Conservation (phyloP, 208 protist genomes). For the Vickermania ingenoplastis region DNA sequence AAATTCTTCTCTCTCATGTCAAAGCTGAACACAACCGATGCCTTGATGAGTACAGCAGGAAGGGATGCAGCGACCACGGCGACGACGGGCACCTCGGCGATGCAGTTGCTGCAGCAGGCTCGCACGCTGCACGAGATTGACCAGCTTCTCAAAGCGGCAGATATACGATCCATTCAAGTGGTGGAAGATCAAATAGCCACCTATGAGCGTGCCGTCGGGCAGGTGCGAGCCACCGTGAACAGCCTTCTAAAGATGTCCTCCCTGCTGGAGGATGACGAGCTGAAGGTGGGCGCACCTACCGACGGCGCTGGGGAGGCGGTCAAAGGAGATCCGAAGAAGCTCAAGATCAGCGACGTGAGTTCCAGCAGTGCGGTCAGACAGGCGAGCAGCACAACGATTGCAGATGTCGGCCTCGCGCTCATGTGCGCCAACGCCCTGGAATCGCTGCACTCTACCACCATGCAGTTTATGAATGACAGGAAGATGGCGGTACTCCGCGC, state of each 20-base stretch:
- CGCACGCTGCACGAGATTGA: constrained; percentile 58
- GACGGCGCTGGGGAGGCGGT: not conserved
- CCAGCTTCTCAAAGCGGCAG: constrained; percentile 20
- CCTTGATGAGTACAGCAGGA: too few relatives aligned
- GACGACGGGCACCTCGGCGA: constrained; percentile 1
- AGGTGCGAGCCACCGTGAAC: constrained; percentile 34
- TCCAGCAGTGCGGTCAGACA: constrained; percentile 6
- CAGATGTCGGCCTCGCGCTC: constrained; percentile 38
- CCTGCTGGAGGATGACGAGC: constrained; percentile 5
- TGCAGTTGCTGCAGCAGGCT: constrained; percentile 9
- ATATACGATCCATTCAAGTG: constrained; percentile 41
- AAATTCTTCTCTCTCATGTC: constrained; percentile 41
- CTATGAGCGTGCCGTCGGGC: constrained; percentile 34
- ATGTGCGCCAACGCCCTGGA: constrained; percentile 55
- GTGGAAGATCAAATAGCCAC: constrained; percentile 39
- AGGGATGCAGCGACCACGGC: constrained; percentile 8
- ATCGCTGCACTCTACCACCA: constrained; percentile 32
- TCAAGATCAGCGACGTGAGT: not conserved
- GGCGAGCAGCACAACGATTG: constrained; percentile 3
- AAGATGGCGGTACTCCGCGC: constrained; percentile 55
- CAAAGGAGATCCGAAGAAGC: not conserved
- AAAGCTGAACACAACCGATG: constrained; percentile 35
- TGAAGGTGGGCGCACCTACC: not conserved
- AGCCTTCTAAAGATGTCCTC: constrained; percentile 39
- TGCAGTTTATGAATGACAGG: constrained; percentile 61